These are phyloP conservation scores for Elongisporangium anandrum DNA, from an alignment of 352 stramenopile genomes.

Conservation along the genomic window DNA sequence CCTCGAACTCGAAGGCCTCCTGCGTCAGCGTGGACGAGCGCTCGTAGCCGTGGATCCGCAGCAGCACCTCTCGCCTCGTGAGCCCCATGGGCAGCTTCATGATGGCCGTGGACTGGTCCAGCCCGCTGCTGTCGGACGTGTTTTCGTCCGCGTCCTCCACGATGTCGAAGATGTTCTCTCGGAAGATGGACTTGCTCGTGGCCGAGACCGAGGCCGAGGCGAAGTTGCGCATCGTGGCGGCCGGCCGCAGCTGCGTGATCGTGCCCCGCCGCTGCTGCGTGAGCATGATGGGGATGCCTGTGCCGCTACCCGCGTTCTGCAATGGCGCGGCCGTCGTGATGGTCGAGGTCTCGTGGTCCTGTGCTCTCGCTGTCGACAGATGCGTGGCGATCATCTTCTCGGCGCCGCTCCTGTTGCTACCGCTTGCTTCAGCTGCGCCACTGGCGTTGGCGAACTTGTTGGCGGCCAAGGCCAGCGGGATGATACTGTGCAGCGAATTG, in stretches of 20 bases:
- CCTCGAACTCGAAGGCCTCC: constrained; percentile 65
- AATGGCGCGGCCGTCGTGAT: not conserved
- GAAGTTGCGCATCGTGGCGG: not conserved
- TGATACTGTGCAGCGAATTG: not conserved
- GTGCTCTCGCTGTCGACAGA: not conserved
- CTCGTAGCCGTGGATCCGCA: constrained; percentile 35
- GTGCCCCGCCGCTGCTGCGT: constrained; percentile 21
- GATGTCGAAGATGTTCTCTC: constrained; percentile 78
- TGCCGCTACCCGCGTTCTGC: not conserved
- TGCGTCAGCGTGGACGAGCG: constrained; percentile 19
- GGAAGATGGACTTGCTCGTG: constrained; percentile 35
- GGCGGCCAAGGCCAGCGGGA: not conserved
- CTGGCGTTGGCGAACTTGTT: not conserved
- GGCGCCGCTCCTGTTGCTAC: not conserved
- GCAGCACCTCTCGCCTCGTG: constrained; percentile 61
- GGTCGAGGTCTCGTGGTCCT: not conserved
- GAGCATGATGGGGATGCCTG: constrained; percentile 3
- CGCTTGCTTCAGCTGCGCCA: not conserved
- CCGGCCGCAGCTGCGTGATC: constrained; percentile 5
- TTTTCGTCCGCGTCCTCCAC: constrained; percentile 49
- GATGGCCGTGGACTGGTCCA: constrained; percentile 33
- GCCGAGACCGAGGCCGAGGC: constrained; percentile 5
- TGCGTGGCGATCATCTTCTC: not conserved
- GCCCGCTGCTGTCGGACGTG: constrained; percentile 11
- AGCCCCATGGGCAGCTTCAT: constrained; percentile 74